phyloP scores from a whole-genome alignment of 345 rosid species.

The Erucastrum elatum region DNA sequence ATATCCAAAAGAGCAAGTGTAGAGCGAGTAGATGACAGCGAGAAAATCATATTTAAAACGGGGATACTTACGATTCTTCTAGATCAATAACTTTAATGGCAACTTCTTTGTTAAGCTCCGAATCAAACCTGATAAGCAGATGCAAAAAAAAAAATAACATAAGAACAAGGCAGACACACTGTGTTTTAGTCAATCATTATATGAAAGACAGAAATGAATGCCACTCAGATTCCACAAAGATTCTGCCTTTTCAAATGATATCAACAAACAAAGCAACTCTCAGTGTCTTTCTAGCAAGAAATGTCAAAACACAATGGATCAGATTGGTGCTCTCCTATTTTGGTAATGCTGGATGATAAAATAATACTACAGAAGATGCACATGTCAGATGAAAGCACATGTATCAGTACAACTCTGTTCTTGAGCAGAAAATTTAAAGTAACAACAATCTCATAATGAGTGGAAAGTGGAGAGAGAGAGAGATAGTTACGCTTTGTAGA shows the following conservation, averaged over 20 bases:
- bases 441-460: neutral
- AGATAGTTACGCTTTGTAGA: slow-evolving; percentile 75
- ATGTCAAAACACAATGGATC: neutral
- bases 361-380: neutral
- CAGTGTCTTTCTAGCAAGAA: neutral
- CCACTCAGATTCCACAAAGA: neutral
- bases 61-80: slow-evolving; percentile 91
- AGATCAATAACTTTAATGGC: slow-evolving; percentile 99
- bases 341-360: neutral
- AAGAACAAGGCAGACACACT: slow-evolving; percentile 8
- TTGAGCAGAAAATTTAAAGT: neutral
- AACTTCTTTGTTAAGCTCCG: slow-evolving; percentile 91
- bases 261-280: slow-evolving; percentile 9
- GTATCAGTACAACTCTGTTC: neutral
- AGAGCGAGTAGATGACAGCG: neutral
- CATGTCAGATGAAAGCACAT: neutral
- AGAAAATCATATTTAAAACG: neutral
- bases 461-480: too few species aligned
- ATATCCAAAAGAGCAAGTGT: slow-evolving; percentile 1
- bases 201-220: neutral
- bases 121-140: slow-evolving; percentile 77
- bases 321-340: neutral
- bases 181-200: neutral
- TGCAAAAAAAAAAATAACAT: slow-evolving; percentile 15
- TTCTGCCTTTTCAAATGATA: neutral